Evolutionary conservation across 75 land plant genomes (phyloP).

Genomic region (Selaginella tamariscina): DNA sequence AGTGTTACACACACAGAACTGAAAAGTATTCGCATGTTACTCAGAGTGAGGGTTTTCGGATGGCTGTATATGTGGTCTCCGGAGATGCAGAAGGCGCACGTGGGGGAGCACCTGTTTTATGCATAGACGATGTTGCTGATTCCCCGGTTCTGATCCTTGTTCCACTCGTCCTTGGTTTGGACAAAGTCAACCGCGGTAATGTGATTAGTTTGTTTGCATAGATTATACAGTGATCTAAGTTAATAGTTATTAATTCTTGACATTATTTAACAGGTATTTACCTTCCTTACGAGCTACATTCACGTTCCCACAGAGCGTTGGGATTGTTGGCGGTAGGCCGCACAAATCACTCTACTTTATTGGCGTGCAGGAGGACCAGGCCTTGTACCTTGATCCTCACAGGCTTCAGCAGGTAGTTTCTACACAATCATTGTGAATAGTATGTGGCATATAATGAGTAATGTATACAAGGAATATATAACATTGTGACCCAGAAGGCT

Average conservation of each 20-base stretch:
- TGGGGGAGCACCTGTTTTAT: conserved; percentile 94
- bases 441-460: too few relatives aligned
- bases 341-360: conserved; percentile 88
- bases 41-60: conserved; percentile 15
- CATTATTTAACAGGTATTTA: neutral
- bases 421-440: too few relatives aligned
- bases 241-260: neutral
- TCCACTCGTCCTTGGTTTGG: conserved; percentile 76
- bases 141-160: conserved; percentile 56
- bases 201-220: neutral
- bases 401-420: conserved; percentile 61
- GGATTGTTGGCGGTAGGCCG: conserved; percentile 90
- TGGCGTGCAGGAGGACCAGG: conserved; percentile 93
- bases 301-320: conserved; percentile 91
- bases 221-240: neutral
- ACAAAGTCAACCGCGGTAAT: conserved; percentile 58
- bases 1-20: too few relatives aligned
- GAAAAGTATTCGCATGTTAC: too few relatives aligned
- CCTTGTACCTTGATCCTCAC: conserved; percentile 94
- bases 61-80: conserved; percentile 80
- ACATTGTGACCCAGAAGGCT: too few relatives aligned
- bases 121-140: conserved; percentile 52
- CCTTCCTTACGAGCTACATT: conserved; percentile 69
- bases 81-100: conserved; percentile 95
- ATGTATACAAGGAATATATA: too few relatives aligned